Evolutionary conservation across 1,139 yeast genomes (phyloP), one percentile per base, ranked within the genome.

Genomic region (Kodamaea sp.): DNA sequence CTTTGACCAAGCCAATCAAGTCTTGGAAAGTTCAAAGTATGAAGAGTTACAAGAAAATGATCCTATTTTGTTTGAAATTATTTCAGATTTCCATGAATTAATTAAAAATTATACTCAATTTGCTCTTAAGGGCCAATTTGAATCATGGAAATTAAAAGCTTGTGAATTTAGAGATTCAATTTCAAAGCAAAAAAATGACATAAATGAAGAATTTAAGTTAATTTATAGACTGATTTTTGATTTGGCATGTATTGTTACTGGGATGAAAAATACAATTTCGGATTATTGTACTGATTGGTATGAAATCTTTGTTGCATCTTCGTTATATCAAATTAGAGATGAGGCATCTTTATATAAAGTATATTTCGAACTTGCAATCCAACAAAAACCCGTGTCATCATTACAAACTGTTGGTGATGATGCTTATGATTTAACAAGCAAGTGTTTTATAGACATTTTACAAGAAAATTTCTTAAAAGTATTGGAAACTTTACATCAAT

Each of bases 301-400:
- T 56, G 95, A 86, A 53, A 70, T 81, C 12, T 70, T 79, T 34
- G 68, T 78, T 34, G 83, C 86, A 1, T 70, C 83, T 31, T 65
- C 80, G 24, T 65, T 80, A 38, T 88, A 70, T 55, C 81, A 79
- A 53, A 78, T 86, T 31, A 59, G 75, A 39, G 74, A 70, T 39
- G 70, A 66, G 42, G 60, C 52, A 6, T 42, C 48, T 2, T 54
- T 70, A 3, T 70, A 60, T 42, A 31, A 50, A 4, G 70, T 67
- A 29, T 70, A 62, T 46, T 69, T 54, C 40, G 52, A 61, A 11
- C 45, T 62, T 8, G 59, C 78, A 2, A 46, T 61, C 8, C 49
- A 52, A 15, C 71, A 63, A 42, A 63, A 57, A 35, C 75, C 75
- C n/a, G 58, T 69, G 2, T 42, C 49, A 11, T 32, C 41, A 5